Conservation (phyloP, 306 rosid genomes). For the Gleditsia sinensis region DNA sequence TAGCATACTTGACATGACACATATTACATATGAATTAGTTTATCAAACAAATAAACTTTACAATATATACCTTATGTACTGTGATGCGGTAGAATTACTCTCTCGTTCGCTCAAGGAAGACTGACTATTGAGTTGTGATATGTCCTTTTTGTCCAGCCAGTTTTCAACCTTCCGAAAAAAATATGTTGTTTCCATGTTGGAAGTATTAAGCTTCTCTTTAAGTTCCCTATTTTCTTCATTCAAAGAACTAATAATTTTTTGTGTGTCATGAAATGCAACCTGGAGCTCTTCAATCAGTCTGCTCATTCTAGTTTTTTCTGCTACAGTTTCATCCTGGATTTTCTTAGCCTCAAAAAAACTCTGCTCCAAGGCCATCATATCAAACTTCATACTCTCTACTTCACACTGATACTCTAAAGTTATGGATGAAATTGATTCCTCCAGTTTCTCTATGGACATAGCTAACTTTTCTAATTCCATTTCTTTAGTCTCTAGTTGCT, state of each 20-base stretch:
- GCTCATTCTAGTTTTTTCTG: conserved; percentile 56
- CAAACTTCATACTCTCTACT: conserved; percentile 84
- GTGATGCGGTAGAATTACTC: conserved; percentile 30
- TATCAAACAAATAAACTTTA: background rate
- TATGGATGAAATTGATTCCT: conserved; percentile 67
- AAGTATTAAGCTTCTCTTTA: conserved; percentile 51
- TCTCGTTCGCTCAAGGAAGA: conserved; percentile 33
- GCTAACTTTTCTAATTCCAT: conserved; percentile 55
- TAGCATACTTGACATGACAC: background rate
- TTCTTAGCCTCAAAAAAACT: conserved; percentile 63
- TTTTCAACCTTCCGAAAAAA: conserved; percentile 61
- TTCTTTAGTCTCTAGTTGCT: conserved; percentile 64
- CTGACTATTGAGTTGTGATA: conserved; percentile 31
- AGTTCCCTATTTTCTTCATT: conserved; percentile 62
- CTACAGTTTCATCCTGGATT: conserved; percentile 59
- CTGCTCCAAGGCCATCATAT: conserved; percentile 73
- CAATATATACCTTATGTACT: conserved; percentile 52
- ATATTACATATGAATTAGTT: background rate
- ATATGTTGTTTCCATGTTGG: conserved; percentile 44
- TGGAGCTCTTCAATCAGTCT: conserved; percentile 56
- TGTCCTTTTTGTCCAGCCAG: conserved; percentile 52
- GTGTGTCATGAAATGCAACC: conserved; percentile 51
- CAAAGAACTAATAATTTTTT: conserved; percentile 40
- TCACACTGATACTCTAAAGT: conserved; percentile 85
- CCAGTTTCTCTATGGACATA: conserved; percentile 60